Conservation (phyloP, 306 rosid genomes). For the Vigna hirtella region DNA sequence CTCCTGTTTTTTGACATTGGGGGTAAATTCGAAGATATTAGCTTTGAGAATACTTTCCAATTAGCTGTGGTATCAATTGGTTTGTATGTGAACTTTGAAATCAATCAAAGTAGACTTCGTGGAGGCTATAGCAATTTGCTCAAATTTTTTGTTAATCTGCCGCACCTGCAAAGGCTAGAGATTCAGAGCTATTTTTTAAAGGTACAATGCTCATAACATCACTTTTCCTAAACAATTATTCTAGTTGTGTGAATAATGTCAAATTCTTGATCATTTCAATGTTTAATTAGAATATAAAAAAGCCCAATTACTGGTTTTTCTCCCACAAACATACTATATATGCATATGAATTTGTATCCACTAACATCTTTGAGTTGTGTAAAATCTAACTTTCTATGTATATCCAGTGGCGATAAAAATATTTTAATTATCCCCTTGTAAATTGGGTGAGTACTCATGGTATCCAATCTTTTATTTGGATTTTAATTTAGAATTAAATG, state of each 20-base stretch:
- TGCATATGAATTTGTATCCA: too few relatives aligned
- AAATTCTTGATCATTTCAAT: constrained; percentile 33
- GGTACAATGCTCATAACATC: constrained; percentile 46
- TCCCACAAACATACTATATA: too few relatives aligned
- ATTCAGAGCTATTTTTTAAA: constrained; percentile 61
- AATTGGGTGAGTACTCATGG: too few relatives aligned
- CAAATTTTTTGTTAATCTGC: constrained; percentile 60
- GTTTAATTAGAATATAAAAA: not conserved
- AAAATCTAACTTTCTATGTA: too few relatives aligned
- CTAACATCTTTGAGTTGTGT: too few relatives aligned
- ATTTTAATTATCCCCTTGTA: too few relatives aligned
- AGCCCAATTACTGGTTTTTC: too few relatives aligned
- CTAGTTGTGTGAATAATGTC: constrained; percentile 18
- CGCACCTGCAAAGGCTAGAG: constrained; percentile 57
- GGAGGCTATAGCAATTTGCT: constrained; percentile 55
- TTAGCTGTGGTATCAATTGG: constrained; percentile 67
- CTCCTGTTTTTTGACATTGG: constrained; percentile 66
- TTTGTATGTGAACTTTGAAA: constrained; percentile 45
- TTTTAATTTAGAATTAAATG: too few relatives aligned
- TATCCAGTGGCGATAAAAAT: too few relatives aligned
- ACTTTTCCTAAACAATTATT: constrained; percentile 27
- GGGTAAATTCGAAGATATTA: constrained; percentile 61
- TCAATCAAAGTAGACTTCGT: constrained; percentile 38
- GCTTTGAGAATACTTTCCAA: constrained; percentile 55
- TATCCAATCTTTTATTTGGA: too few relatives aligned